Percentiles rank a stretch among this genome's conserved stretches.
These are phyloP conservation scores for Lactarius evosmus DNA, from an alignment of 768 basidiomycete genomes.

Conservation along the genomic window DNA sequence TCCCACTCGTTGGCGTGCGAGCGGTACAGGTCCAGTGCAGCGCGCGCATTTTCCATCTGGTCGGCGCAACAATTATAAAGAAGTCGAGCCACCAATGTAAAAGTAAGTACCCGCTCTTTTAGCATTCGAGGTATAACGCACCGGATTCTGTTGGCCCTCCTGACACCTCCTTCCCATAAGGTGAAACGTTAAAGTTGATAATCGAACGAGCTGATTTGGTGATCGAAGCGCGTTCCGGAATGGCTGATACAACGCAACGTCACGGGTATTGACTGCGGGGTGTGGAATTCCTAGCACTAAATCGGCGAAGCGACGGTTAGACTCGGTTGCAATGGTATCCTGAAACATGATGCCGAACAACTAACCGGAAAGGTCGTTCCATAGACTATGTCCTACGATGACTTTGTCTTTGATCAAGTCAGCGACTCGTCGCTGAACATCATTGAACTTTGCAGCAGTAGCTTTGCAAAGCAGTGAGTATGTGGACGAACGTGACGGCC, in stretches of 20 bases:
- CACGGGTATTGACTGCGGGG: constrained; percentile 71
- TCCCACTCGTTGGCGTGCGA: constrained; percentile 69
- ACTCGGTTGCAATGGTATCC: not conserved
- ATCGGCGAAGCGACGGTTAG: constrained; percentile 25
- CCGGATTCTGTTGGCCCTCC: constrained; percentile 68
- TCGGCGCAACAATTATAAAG: constrained; percentile 16
- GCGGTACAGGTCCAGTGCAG: constrained; percentile 49
- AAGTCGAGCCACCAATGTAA: constrained; percentile 1
- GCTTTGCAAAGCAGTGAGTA: constrained; percentile 34
- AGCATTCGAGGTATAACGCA: constrained; percentile 39
- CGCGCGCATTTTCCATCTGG: constrained; percentile 76
- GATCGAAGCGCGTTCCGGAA: constrained; percentile 69
- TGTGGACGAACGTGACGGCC: not conserved
- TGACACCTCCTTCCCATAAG: constrained; percentile 77
- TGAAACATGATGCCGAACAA: constrained; percentile 18
- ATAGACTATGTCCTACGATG: constrained; percentile 72
- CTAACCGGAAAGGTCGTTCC: constrained; percentile 76
- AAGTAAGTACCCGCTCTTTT: constrained; percentile 18
- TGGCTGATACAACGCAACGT: constrained; percentile 79
- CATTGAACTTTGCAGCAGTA: constrained; percentile 52
- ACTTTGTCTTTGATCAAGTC: constrained; percentile 66
- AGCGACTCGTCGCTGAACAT: constrained; percentile 65
- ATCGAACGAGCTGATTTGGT: constrained; percentile 64
- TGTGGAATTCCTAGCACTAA: constrained; percentile 79
- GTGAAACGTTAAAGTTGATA: constrained; percentile 79